Conservation (phyloP, 768 basidiomycete species). For the Pleurotus tuber-regium region DNA sequence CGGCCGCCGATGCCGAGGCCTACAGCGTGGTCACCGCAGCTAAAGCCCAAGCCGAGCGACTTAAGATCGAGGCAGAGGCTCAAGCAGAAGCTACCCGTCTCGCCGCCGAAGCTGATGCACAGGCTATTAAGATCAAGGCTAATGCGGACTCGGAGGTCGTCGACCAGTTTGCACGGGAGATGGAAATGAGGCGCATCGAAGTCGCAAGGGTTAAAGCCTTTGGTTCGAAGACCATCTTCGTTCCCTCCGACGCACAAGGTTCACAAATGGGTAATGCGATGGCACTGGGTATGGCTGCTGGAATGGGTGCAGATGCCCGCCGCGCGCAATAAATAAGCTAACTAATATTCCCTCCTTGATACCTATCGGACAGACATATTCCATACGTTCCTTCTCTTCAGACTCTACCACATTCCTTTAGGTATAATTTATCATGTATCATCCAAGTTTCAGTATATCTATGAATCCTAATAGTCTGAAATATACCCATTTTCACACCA, state of each 20-base stretch:
- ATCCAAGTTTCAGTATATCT: neutral
- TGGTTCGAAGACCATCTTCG: conserved; percentile 68
- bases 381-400: neutral
- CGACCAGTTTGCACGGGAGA: conserved; percentile 73
- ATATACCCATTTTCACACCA: too few relatives aligned
- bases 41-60: conserved; percentile 65
- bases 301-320: conserved; percentile 47
- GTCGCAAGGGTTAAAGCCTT: conserved; percentile 61
- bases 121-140: conserved; percentile 63
- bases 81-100: conserved; percentile 76
- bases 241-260: conserved; percentile 59
- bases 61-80: conserved; percentile 75
- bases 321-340: conserved; percentile 1
- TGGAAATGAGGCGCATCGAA: conserved; percentile 69
- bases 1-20: conserved; percentile 74
- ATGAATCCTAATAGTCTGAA: too few relatives aligned
- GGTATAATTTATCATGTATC: neutral
- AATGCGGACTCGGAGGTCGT: conserved; percentile 57
- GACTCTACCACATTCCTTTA: neutral
- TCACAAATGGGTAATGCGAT: conserved; percentile 58
- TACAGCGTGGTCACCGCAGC: conserved; percentile 74
- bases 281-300: conserved; percentile 69
- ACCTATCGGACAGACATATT: neutral
- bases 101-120: conserved; percentile 72
- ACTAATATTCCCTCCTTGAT: neutral